Evolutionary conservation across 768 basidiomycete genomes (phyloP).

Genomic region (Kwoniella newhampshirensis): DNA sequence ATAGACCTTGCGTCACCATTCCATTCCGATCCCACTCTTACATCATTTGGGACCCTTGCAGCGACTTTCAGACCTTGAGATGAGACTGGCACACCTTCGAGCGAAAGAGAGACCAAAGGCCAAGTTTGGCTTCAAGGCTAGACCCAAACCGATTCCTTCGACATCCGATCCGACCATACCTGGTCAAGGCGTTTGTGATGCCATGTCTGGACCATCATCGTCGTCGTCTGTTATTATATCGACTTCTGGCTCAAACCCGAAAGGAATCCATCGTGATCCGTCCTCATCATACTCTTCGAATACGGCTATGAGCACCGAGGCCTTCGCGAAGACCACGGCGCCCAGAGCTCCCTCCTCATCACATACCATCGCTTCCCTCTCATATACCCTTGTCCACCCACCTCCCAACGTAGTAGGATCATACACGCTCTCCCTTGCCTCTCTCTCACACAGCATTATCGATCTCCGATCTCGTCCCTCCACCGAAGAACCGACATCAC

Average conservation of each 20-base stretch:
- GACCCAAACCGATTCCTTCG: constrained; percentile 39
- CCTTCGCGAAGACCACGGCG: too few species aligned
- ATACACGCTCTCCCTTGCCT: constrained; percentile 61
- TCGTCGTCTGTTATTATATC: not conserved
- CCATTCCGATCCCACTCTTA: too few species aligned
- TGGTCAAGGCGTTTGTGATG: too few species aligned
- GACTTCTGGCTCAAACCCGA: too few species aligned
- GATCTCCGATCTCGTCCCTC: constrained; percentile 56
- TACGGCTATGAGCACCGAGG: too few species aligned
- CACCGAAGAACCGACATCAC: not conserved
- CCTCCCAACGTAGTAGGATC: not conserved
- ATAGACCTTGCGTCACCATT: too few species aligned
- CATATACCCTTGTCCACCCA: not conserved
- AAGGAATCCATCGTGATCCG: too few species aligned
- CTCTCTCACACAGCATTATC: constrained; percentile 69
- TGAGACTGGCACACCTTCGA: constrained; percentile 60
- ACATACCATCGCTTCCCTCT: constrained; percentile 12
- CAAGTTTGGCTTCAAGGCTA: constrained; percentile 70
- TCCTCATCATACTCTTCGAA: too few species aligned
- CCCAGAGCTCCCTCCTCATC: constrained; percentile 8
- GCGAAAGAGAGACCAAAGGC: constrained; percentile 58
- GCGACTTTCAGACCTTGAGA: constrained; percentile 69
- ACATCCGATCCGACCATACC: constrained; percentile 22
- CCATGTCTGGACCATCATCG: not conserved
- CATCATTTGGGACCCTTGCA: constrained; percentile 49